Base-by-base conservation (phyloP, 306 rosid genomes). In the Corylus heterophylla region DNA sequence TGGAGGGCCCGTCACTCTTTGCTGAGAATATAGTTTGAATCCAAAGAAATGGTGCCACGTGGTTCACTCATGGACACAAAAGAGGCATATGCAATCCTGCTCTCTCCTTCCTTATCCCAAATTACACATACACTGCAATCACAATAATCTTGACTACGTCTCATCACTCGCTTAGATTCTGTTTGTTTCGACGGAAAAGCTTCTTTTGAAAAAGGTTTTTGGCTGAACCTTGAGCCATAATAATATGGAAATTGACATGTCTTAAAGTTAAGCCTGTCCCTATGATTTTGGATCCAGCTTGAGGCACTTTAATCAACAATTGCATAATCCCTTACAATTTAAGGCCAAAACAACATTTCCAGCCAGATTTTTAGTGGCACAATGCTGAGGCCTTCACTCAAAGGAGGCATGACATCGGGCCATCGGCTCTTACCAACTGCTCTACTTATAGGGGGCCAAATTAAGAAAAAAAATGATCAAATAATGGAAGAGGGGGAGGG, bases 31-130 rank as follows among this genome's bases (percentile, higher is more conserved):
- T 18, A 74, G 78, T 58, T 54, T 56, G 48, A 62, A 52, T 66
- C 82, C 84, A 79, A 69, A 12, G 54, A 73, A 17, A 35, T 4
- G 7, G 8, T 27, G 86, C 84, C 90, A 90, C 80, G 78, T 83
- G 89, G 88, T 54, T 54, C 17, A 49, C 45, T 79, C 37, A 0
- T 47, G 68, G 55, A 80, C 87, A 85, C 85, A 70, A 56, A 59
- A 62, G 27, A 20, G 73, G 7, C 42, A 37, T 18, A 14, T 51
- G 58, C 29, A 59, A 20, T 75, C 76, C 77, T 1, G 72, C 81
- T 56, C 82, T 83, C 71, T 78, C 62, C 71, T 75, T 78, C 75
- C 84, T 88, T 83, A 85, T 86, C 90, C 13, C 12, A n/a, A 67
- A n/a, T 18, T 2, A 4, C 51, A 39, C 29, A 4, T 8, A 3